phyloP scores from a whole-genome alignment of 441 rosid species.

The Gossypium lobatum region DNA sequence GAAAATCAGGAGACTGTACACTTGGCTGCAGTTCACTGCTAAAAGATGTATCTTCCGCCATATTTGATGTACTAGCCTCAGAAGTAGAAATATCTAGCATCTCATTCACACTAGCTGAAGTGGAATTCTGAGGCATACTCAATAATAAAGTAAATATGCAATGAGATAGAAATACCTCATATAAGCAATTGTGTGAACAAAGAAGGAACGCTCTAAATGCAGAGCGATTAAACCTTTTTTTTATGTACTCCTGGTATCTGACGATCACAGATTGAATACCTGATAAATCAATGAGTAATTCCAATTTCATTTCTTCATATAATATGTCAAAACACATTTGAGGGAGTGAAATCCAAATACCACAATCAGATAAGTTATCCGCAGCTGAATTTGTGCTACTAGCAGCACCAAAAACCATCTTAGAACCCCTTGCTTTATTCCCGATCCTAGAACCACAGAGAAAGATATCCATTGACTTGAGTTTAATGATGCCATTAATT shows the following conservation, averaged over 20 bases:
- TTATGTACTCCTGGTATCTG: conserved; percentile 39
- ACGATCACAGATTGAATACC: conserved; percentile 48
- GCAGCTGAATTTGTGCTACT: conserved; percentile 26
- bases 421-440: conserved; percentile 26
- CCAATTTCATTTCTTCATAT: conserved; percentile 48
- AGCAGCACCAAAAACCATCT: conserved; percentile 29
- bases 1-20: conserved; percentile 29
- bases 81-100: conserved; percentile 26
- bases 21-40: conserved; percentile 34
- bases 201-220: conserved; percentile 33
- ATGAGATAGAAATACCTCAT: conserved; percentile 59
- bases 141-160: conserved; percentile 42
- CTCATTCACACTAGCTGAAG: conserved; percentile 25
- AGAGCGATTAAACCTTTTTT: conserved; percentile 41
- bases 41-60: conserved; percentile 25
- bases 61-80: conserved; percentile 18
- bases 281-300: conserved; percentile 36
- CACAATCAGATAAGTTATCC: conserved; percentile 35
- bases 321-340: conserved; percentile 37
- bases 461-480: conserved; percentile 53
- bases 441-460: conserved; percentile 48
- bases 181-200: conserved; percentile 48
- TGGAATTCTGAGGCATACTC: conserved; percentile 35
- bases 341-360: conserved; percentile 59
- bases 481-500: conserved; percentile 45